Evolutionary conservation across 2,329 filamentous ascomycete genomes (phyloP).

Genomic region (Exophiala sp.): DNA sequence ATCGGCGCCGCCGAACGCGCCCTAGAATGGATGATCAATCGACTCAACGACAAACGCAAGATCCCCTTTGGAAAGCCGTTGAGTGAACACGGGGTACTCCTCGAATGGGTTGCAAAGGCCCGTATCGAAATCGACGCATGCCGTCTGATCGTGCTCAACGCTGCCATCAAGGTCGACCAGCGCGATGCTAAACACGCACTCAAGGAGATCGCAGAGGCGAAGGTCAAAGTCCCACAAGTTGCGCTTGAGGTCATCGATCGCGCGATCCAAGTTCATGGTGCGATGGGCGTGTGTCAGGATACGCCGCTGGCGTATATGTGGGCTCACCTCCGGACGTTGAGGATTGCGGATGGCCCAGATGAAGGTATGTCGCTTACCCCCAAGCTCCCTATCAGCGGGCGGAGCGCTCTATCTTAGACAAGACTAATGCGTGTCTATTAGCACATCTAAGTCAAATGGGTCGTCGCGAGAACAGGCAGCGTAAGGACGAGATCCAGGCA

Average conservation of each 20-base stretch:
- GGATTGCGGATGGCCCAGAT: conserved; percentile 89
- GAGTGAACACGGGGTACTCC: conserved; percentile 84
- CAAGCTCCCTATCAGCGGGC: too few relatives aligned
- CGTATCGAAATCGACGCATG: conserved; percentile 92
- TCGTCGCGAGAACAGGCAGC: conserved; percentile 49
- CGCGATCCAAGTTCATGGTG: conserved; percentile 88
- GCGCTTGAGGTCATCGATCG: conserved; percentile 87
- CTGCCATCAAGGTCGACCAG: conserved; percentile 89
- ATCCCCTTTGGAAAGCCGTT: conserved; percentile 86
- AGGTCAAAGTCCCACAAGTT: conserved; percentile 84
- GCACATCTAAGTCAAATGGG: conserved; percentile 68
- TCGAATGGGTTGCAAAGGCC: conserved; percentile 90
- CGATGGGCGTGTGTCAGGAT: conserved; percentile 87
- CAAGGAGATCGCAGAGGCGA: conserved; percentile 91
- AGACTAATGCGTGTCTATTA: conserved; percentile 82
- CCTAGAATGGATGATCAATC: conserved; percentile 89
- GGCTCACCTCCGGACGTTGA: conserved; percentile 81
- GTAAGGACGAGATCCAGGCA: conserved; percentile 17
- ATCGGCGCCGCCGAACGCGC: conserved; percentile 87
- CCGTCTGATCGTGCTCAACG: conserved; percentile 84
- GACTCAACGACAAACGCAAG: conserved; percentile 88
- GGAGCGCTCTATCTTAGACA: too few relatives aligned
- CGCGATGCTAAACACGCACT: conserved; percentile 83
- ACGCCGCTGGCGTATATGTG: conserved; percentile 71
- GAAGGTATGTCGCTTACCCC: conserved; percentile 59